These are phyloP conservation scores for Rhynchosporium graminicola DNA, from an alignment of 2,329 filamentous ascomycete species.

Conservation along the genomic window DNA sequence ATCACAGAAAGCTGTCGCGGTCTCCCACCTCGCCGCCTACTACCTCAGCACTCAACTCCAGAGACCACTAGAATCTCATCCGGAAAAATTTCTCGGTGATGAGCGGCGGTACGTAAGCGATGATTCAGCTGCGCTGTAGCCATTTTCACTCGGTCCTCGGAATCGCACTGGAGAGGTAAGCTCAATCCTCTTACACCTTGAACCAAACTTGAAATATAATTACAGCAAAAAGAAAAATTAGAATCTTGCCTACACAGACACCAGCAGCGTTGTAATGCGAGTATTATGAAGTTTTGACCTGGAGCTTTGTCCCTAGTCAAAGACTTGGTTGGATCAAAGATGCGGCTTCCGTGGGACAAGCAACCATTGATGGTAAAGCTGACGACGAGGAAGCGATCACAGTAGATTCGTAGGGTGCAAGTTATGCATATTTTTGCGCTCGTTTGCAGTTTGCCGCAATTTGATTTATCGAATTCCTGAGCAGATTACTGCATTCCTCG, in stretches of 20 bases:
- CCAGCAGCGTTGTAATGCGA: conserved; percentile 27
- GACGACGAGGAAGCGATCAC: neutral
- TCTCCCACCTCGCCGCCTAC: conserved; percentile 1
- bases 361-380: conserved; percentile 24
- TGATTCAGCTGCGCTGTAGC: conserved; percentile 18
- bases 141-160: conserved; percentile 17
- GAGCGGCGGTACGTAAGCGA: conserved; percentile 20
- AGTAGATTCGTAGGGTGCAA: neutral
- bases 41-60: conserved; percentile 14
- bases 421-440: neutral
- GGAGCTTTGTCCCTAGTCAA: conserved; percentile 19
- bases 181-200: neutral
- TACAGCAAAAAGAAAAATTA: neutral
- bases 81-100: conserved; percentile 41
- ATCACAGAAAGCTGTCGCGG: conserved; percentile 8
- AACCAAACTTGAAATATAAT: neutral
- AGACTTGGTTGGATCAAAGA: conserved; percentile 26
- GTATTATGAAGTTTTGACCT: conserved; percentile 32
- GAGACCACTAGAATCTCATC: conserved; percentile 33
- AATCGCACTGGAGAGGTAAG: conserved; percentile 24
- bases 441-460: neutral
- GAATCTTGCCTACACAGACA: conserved; percentile 30
- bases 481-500: neutral
- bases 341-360: conserved; percentile 29
- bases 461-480: neutral